Evolutionary conservation across 805 yeast genomes (phyloP).

Genomic region (Tetrapisispora fleetii): DNA sequence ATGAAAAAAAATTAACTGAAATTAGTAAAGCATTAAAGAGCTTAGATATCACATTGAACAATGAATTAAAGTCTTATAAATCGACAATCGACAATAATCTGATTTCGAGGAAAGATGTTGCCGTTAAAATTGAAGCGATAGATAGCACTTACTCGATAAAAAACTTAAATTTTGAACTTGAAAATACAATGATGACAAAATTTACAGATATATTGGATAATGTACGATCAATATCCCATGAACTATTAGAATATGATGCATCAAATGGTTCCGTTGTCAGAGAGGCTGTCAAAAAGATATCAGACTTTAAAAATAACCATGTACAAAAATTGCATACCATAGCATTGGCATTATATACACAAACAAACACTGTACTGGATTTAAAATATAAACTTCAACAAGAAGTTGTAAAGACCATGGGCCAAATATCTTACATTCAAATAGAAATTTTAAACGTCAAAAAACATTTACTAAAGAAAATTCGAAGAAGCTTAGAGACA

Average conservation of each 20-base stretch:
- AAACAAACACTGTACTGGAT: constrained; percentile 16
- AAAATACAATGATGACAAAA: constrained; percentile 17
- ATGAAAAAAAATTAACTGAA: constrained; percentile 4
- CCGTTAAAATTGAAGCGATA: constrained; percentile 5
- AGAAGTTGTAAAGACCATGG: constrained; percentile 20
- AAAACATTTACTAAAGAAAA: constrained; percentile 24
- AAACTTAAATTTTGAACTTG: constrained; percentile 15
- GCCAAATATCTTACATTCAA: constrained; percentile 32
- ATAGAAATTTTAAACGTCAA: constrained; percentile 30
- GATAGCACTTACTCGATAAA: constrained; percentile 7
- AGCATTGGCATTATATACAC: constrained; percentile 20
- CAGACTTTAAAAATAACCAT: constrained; percentile 8
- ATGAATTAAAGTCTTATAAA: constrained; percentile 13
- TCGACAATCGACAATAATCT: constrained; percentile 11
- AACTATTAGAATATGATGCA: constrained; percentile 11
- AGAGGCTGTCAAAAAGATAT: constrained; percentile 3
- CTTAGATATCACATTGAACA: constrained; percentile 10
- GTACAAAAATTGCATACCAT: constrained; percentile 18
- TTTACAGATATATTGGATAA: constrained; percentile 18
- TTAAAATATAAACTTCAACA: constrained; percentile 30
- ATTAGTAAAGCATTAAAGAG: constrained; percentile 4
- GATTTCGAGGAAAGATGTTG: constrained; percentile 7
- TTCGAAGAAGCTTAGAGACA: constrained; percentile 23
- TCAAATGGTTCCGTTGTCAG: constrained; percentile 3
- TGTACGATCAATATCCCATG: constrained; percentile 11